phyloP scores from a whole-genome alignment of 352 stramenopile genomes.

The Pythium graminicola region DNA sequence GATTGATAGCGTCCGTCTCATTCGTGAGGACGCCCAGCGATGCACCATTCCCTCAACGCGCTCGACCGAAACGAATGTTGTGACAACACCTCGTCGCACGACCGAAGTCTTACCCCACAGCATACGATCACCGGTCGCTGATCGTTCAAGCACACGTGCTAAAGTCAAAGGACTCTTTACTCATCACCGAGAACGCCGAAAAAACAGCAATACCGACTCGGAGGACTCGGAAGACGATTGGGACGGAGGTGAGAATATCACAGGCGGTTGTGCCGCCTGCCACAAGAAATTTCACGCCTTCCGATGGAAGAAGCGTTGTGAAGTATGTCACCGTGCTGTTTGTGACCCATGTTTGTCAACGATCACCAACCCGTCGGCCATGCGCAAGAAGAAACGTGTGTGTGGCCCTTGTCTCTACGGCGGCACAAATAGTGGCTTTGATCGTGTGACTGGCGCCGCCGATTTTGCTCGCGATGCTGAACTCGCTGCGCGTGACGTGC shows the following conservation, averaged over 20 bases:
- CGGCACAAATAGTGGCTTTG: conserved; percentile 25
- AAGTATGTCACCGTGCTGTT: conserved; percentile 46
- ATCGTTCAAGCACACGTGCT: conserved; percentile 15
- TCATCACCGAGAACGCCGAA: conserved; percentile 15
- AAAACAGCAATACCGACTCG: conserved; percentile 11
- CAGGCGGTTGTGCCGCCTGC: conserved; percentile 43
- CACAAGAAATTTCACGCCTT: conserved; percentile 64
- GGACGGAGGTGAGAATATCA: conserved; percentile 20
- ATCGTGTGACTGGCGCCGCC: conserved; percentile 10
- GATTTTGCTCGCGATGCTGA: conserved; percentile 11
- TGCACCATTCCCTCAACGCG: background rate
- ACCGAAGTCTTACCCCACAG: conserved; percentile 11
- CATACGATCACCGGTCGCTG: background rate
- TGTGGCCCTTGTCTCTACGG: conserved; percentile 64
- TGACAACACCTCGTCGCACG: conserved; percentile 2
- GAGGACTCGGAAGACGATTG: conserved; percentile 28
- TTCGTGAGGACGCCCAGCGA: conserved; percentile 27
- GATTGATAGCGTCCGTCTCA: conserved; percentile 25
- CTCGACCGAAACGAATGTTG: background rate
- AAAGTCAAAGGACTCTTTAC: conserved; percentile 18
- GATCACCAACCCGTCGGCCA: conserved; percentile 42
- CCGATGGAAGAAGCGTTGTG: conserved; percentile 65
- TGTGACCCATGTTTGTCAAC: conserved; percentile 62
- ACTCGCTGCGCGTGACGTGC: conserved; percentile 3
- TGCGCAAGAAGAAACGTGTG: conserved; percentile 58